Conservation (phyloP, 2,329 filamentous ascomycete genomes). For the Chaetomiaceae sp. region DNA sequence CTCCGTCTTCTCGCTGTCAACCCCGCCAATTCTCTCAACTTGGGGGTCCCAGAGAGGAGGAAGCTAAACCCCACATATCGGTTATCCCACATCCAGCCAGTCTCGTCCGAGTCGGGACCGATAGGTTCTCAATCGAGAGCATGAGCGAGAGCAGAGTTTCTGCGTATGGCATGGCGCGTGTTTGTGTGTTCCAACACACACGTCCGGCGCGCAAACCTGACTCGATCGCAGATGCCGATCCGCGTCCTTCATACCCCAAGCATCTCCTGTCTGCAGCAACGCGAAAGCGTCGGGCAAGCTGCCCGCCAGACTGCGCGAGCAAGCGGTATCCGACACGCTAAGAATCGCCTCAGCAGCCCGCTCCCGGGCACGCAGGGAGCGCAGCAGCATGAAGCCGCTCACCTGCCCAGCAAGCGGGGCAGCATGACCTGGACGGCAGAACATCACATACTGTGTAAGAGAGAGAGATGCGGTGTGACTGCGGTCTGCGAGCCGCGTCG, state of each 20-base stretch:
- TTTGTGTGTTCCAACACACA: too few species aligned
- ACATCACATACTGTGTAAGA: not conserved
- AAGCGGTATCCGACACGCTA: not conserved
- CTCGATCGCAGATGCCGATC: not conserved
- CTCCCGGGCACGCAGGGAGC: slow-evolving; percentile 1
- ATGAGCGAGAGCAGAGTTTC: not conserved
- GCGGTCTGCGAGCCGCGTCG: too few species aligned
- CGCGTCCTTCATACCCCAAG: not conserved
- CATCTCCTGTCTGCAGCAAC: not conserved
- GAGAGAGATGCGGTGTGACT: slow-evolving; percentile 16
- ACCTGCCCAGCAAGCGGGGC: slow-evolving; percentile 7
- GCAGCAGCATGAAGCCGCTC: not conserved
- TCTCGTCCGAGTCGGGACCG: slow-evolving; percentile 7
- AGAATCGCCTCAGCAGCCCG: slow-evolving; percentile 14
- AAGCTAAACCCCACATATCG: too few species aligned
- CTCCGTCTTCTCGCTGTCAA: not conserved
- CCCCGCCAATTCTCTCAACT: slow-evolving; percentile 8
- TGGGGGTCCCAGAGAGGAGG: not conserved
- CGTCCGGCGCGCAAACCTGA: not conserved
- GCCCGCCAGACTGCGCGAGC: not conserved
- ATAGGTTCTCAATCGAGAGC: not conserved
- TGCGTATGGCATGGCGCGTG: too few species aligned
- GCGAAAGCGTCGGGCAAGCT: not conserved
- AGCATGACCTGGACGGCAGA: not conserved
- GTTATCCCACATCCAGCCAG: slow-evolving; percentile 11